A percentile compares a stretch with the other conserved stretches of the same genome.
phyloP scores from a whole-genome alignment of 768 basidiomycete genomes.

The Tulasnella sp. region DNA sequence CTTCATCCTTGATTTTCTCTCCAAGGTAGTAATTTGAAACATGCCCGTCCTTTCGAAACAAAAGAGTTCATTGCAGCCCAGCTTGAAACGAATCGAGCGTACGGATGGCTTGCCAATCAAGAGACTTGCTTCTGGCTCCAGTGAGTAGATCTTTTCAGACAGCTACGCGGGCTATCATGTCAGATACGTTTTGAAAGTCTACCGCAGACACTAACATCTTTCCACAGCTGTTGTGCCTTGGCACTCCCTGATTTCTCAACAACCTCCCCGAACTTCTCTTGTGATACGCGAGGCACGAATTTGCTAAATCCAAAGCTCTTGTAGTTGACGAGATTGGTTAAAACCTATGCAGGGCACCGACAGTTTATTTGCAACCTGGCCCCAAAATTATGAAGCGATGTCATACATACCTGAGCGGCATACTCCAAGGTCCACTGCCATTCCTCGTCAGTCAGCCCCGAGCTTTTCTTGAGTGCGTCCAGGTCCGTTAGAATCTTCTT shows the following conservation, averaged over 20 bases:
- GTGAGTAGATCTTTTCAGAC: constrained; percentile 64
- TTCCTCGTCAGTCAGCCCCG: constrained; percentile 49
- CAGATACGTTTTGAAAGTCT: not conserved
- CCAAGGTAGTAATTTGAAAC: constrained; percentile 82
- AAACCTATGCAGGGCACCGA: constrained; percentile 15
- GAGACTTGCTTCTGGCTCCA: constrained; percentile 54
- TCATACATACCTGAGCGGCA: constrained; percentile 53
- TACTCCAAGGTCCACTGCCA: constrained; percentile 70
- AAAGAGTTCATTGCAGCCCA: not conserved
- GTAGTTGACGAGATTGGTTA: constrained; percentile 48
- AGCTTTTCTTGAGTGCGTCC: constrained; percentile 41
- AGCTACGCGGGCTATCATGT: constrained; percentile 38
- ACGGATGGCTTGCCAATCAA: constrained; percentile 65
- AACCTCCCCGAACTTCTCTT: constrained; percentile 54
- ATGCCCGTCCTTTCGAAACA: constrained; percentile 46
- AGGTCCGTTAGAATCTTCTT: constrained; percentile 37
- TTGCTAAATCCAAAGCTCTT: constrained; percentile 81
- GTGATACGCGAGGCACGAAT: constrained; percentile 63
- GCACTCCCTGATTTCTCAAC: constrained; percentile 55
- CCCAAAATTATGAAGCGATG: not conserved
- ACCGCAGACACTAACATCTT: constrained; percentile 40
- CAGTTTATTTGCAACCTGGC: not conserved
- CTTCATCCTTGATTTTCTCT: constrained; percentile 54
- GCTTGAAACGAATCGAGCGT: not conserved
- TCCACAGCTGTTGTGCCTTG: constrained; percentile 53